Percentiles rank a stretch among this genome's conserved stretches.
Evolutionary conservation across 1,284 basidiomycete genomes (phyloP).

Genomic region (Ceratobasidium sp.): DNA sequence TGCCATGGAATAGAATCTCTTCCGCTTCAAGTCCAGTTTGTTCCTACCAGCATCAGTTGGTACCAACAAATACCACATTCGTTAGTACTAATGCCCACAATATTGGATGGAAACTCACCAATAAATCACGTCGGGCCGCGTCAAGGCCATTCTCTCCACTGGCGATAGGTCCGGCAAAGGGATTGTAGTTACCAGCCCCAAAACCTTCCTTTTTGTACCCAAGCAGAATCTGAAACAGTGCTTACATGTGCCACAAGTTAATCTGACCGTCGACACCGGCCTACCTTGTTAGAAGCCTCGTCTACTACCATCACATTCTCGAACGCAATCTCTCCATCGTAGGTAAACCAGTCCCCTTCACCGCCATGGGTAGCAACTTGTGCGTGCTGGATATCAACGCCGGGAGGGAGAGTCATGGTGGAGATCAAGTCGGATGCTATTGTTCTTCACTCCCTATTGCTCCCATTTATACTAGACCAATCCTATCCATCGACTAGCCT

Average conservation of each 20-base stretch:
- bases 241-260: not conserved
- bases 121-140: conserved; percentile 17
- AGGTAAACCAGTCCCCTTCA: conserved; percentile 18
- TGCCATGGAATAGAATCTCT: conserved; percentile 21
- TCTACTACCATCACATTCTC: conserved; percentile 36
- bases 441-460: not conserved
- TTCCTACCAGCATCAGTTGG: conserved; percentile 4
- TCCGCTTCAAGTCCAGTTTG: conserved; percentile 32
- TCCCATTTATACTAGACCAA: not conserved
- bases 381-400: not conserved
- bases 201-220: conserved; percentile 33
- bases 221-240: conserved; percentile 10
- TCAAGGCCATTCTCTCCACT: conserved; percentile 9
- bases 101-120: conserved; percentile 18
- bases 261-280: not conserved
- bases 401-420: conserved; percentile 18
- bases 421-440: not conserved
- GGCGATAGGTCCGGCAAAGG: conserved; percentile 28
- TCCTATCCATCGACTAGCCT: too few relatives aligned
- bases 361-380: conserved; percentile 21
- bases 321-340: conserved; percentile 26
- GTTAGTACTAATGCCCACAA: too few relatives aligned
- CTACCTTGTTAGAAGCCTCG: conserved; percentile 19
- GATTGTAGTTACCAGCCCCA: conserved; percentile 31
- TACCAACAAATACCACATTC: too few relatives aligned